Evolutionary conservation across 176 grass and related monocot species (phyloP), one percentile per base, ranked within the genome.

Genomic region (Pontederia paniculata): DNA sequence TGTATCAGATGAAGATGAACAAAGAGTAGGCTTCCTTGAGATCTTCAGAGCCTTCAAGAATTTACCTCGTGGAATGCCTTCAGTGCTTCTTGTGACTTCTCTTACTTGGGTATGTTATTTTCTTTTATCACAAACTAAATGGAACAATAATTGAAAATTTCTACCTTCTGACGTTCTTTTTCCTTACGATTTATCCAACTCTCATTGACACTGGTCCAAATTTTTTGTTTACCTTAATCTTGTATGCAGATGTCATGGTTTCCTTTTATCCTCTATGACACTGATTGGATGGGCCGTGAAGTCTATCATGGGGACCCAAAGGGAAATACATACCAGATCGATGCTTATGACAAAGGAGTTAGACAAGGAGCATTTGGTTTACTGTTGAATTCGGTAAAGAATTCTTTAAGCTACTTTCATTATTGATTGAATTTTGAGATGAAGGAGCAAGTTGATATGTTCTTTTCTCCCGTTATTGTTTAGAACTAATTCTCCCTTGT

Each of bases 231-330:
- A 13, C 22, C n/a, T 52, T 42, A 17, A 18, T 16, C 1, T 65
- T 17, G 2, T 10, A 17, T 78, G 72, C 42, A 96, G 91, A 47
- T 96, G 23, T 73, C 91, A 12, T 96, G 91, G 91, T 89, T 89
- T 66, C 91, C 83, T 7, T 97, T 90, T 61, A 88, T 81, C 74
- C 83, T 97, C 3, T 97, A 90, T 51, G 83, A 97, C 83, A 97
- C 91, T 9, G 91, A 97, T 65, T 90, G 91, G 91, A 97, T 97
- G 91, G 91, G 86, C 12, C 82, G 91, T 65, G 91, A 97, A 78
- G 79, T 97, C 65, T 90, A 87, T 74, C 91, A 97, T 71, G 91
- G 91, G 4, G 44, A 86, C 42, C 79, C 91, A 3, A 90, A 76
- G 54, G 91, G 91, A 20, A 69, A 10, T 42, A 31, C 50, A 2